Conservation (phyloP, 805 yeast genomes). For the Vanderwaltozyma polyspora region DNA sequence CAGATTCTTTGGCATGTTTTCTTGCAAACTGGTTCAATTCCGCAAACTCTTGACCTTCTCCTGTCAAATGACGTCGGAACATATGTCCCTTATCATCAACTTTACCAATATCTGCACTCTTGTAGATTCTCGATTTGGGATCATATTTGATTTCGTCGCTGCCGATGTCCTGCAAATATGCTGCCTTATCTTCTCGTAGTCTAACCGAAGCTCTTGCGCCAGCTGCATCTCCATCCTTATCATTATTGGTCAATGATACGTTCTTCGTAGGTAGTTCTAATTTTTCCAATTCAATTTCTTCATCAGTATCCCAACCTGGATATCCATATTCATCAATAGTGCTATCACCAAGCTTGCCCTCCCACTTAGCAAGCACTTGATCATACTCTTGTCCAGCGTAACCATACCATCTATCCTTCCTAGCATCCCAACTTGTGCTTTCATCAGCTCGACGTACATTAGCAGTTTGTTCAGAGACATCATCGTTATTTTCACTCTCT, state of each 20-base stretch:
- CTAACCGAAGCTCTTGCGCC: constrained; percentile 32
- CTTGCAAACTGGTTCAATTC: constrained; percentile 41
- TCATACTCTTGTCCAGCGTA: constrained; percentile 55
- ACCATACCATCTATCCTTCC: constrained; percentile 77
- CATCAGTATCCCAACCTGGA: constrained; percentile 31
- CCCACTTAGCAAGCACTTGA: constrained; percentile 37
- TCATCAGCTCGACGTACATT: constrained; percentile 11
- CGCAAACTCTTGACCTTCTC: constrained; percentile 46
- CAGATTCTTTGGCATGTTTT: constrained; percentile 27
- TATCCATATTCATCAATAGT: constrained; percentile 3
- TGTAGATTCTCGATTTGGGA: constrained; percentile 39
- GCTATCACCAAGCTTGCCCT: constrained; percentile 8
- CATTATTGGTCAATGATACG: constrained; percentile 12
- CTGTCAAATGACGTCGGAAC: constrained; percentile 44
- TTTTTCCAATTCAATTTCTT: constrained; percentile 33
- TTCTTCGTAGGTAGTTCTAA: constrained; percentile 26
- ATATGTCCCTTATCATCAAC: constrained; percentile 32
- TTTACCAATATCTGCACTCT: constrained; percentile 25
- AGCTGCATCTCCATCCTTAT: constrained; percentile 7
- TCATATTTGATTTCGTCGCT: constrained; percentile 38
- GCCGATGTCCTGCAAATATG: constrained; percentile 44
- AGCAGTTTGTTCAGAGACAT: background rate
- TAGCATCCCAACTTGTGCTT: constrained; percentile 46
- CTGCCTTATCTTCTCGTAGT: constrained; percentile 67
- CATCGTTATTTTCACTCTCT: constrained; percentile 39